These are phyloP conservation scores for Blastomyces emzantsi DNA, from an alignment of 2,329 filamentous ascomycete species.

Conservation along the genomic window DNA sequence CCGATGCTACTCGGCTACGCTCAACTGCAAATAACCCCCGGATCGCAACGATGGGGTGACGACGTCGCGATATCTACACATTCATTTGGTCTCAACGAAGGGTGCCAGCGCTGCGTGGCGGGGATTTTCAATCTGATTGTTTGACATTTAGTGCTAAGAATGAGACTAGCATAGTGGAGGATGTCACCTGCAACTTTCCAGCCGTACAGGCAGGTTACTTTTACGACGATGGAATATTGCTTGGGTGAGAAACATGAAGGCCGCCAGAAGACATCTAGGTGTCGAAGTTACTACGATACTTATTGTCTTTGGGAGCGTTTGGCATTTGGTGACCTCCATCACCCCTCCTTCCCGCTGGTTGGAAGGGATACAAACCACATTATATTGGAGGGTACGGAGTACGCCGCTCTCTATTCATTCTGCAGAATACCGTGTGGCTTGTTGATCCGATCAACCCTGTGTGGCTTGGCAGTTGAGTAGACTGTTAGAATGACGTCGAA, in stretches of 20 bases:
- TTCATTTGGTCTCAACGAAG: not conserved
- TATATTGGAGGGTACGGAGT: not conserved
- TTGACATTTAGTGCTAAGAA: not conserved
- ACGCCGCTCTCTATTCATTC: not conserved
- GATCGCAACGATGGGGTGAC: not conserved
- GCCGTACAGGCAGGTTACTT: not conserved
- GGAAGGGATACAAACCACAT: not conserved
- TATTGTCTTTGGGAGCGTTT: not conserved
- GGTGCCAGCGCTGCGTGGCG: not conserved
- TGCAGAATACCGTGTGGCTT: not conserved
- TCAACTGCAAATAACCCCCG: not conserved
- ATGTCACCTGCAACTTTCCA: not conserved
- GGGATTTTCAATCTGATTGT: not conserved
- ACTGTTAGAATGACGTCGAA: not conserved
- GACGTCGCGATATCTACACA: not conserved
- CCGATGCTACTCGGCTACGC: not conserved
- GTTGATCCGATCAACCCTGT: not conserved
- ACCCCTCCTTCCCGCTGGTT: not conserved
- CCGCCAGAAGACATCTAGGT: not conserved
- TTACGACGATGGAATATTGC: not conserved
- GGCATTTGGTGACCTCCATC: not conserved
- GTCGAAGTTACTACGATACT: not conserved
- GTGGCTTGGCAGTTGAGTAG: not conserved
- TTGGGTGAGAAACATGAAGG: not conserved
- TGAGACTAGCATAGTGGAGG: not conserved